phyloP scores from a whole-genome alignment of 1,284 basidiomycete species.

The Wallemia ichthyophaga region DNA sequence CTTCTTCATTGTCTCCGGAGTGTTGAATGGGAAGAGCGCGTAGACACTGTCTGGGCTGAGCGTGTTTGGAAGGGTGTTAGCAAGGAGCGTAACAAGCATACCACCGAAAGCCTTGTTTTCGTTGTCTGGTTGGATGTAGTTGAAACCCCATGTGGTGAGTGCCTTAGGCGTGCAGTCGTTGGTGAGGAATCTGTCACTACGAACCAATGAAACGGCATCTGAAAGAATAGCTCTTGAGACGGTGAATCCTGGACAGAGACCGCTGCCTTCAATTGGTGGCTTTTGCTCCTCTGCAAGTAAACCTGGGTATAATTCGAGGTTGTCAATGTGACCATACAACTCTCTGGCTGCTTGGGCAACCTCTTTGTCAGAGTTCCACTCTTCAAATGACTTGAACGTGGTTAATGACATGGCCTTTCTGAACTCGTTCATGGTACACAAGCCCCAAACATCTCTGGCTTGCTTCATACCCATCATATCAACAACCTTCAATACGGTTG shows the following conservation, averaged over 20 bases:
- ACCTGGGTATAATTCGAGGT: constrained; percentile 37
- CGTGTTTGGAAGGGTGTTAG: constrained; percentile 36
- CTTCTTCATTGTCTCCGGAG: constrained; percentile 18
- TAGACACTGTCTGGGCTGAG: constrained; percentile 39
- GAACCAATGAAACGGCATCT: constrained; percentile 57
- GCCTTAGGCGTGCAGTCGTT: constrained; percentile 48
- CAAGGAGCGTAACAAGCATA: constrained; percentile 23
- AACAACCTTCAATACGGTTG: constrained; percentile 36
- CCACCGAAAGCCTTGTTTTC: constrained; percentile 16
- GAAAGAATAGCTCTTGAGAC: constrained; percentile 58
- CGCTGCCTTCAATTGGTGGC: constrained; percentile 40
- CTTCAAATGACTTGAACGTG: constrained; percentile 32
- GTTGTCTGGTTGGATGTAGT: constrained; percentile 5
- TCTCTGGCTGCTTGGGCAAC: constrained; percentile 42
- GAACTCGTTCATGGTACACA: constrained; percentile 61
- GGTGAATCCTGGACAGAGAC: constrained; percentile 57
- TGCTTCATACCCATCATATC: constrained; percentile 57
- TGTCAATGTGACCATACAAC: constrained; percentile 43
- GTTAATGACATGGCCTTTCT: constrained; percentile 26
- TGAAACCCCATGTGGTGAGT: constrained; percentile 23
- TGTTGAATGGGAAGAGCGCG: constrained; percentile 62
- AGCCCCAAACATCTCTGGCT: constrained; percentile 32
- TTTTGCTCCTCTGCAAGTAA: constrained; percentile 33
- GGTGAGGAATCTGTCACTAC: constrained; percentile 54
- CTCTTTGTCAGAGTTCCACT: constrained; percentile 50